Evolutionary conservation across 441 rosid species (phyloP), one percentile per base, ranked within the genome.

Genomic region (Eruca vesicaria): DNA sequence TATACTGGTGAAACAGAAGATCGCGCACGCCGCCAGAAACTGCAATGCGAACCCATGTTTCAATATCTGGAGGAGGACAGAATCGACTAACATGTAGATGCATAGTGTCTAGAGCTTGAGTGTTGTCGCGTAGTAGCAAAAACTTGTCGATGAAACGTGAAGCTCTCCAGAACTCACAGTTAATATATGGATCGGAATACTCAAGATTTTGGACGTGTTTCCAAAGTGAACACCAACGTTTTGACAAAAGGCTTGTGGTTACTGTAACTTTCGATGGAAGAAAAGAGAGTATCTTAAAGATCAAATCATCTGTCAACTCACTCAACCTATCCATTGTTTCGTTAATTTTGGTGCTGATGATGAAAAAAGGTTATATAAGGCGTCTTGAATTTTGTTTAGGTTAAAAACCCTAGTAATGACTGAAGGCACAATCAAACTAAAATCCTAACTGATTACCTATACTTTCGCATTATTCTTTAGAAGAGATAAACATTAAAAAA

Each of bases 211-310:
- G 71, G 21, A 65, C 60, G 7, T 19, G 58, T 57, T 74, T 66
- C 78, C 78, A 74, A 7, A 74, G 78, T 6, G 14, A 15, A 31
- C 20, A 2, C 72, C 72, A 66, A 12, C 72, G 72, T 58, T 21
- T 66, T 15, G 78, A 74, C 72, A 74, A 66, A 73, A 73, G 56
- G 33, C 69, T 50, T 8, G 79, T 48, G 41, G 41, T 9, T 26
- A 75, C 79, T 4, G 29, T 57, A 61, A 0, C 32, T 61, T 62
- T 61, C 2, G 74, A 12, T 62, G 33, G 32, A 75, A 35, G 0
- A n/a, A 19, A 11, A 9, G 48, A 68, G 16, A 75, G 31, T 33
- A 75, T 68, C 43, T 68, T 50, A 10, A 50, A 23, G 18, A 61
- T 9, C 32, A 75, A 53, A 7, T 68, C 64, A 68, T 75, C 74